Percentiles rank a stretch among this genome's conserved stretches.
Conservation (phyloP, 306 rosid species). For the Boehmeria nivea region DNA sequence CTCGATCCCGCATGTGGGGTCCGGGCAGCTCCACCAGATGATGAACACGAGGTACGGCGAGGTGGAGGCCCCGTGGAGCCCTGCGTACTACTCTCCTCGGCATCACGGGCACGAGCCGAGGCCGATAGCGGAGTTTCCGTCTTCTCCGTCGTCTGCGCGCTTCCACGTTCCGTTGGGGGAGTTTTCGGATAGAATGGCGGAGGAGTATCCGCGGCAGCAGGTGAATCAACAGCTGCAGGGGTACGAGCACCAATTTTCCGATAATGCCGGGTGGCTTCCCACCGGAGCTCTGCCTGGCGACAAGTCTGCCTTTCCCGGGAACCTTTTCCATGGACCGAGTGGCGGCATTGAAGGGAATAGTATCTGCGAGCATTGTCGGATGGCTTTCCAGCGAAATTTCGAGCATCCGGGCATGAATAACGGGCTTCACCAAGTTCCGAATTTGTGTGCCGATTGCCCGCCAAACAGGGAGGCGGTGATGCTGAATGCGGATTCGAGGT, state of each 20-base stretch:
- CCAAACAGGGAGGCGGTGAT: conserved; percentile 51
- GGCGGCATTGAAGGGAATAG: conserved; percentile 62
- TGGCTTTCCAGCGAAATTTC: conserved; percentile 59
- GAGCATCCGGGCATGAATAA: conserved; percentile 54
- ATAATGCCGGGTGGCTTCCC: conserved; percentile 59
- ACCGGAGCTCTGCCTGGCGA: conserved; percentile 54
- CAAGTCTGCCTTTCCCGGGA: conserved; percentile 66
- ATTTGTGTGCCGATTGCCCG: conserved; percentile 54
- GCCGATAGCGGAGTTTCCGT: conserved; percentile 60
- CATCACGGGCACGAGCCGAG: conserved; percentile 75
- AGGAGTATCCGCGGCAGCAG: conserved; percentile 66
- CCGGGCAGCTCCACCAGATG: conserved; percentile 60
- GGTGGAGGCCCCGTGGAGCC: conserved; percentile 81
- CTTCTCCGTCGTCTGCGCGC: conserved; percentile 75
- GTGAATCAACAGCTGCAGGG: conserved; percentile 52
- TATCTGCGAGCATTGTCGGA: conserved; percentile 67
- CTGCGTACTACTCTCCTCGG: conserved; percentile 88
- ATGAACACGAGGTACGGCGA: conserved; percentile 68
- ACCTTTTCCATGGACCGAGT: conserved; percentile 44
- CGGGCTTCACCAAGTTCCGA: conserved; percentile 50
- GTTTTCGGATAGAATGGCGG: conserved; percentile 61
- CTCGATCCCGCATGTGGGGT: conserved; percentile 46
- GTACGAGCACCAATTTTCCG: conserved; percentile 83
- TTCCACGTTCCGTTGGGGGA: conserved; percentile 61
- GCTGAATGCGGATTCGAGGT: conserved; percentile 59